Conservation (phyloP, 2,329 filamentous ascomycete species). For the Aspergillus eucalypticola region DNA sequence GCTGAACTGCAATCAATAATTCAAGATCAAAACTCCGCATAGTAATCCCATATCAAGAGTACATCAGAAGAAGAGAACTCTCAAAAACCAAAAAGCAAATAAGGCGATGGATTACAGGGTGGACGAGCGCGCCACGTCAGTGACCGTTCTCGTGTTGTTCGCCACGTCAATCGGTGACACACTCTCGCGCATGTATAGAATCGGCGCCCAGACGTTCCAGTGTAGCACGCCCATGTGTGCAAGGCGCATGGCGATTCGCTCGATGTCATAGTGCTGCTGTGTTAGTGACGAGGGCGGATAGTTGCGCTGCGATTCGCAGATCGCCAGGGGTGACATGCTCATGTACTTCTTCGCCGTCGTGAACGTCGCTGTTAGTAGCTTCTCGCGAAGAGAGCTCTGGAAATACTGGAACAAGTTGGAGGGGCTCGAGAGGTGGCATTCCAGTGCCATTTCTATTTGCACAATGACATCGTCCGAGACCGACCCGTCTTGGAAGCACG, state of each 20-base stretch:
- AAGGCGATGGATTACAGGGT: background rate
- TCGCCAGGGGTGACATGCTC: slow-evolving; percentile 44
- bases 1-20: slow-evolving; percentile 11
- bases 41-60: background rate
- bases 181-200: slow-evolving; percentile 61
- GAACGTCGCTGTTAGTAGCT: slow-evolving; percentile 35
- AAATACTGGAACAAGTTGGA: slow-evolving; percentile 37
- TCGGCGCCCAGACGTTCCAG: slow-evolving; percentile 82
- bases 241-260: slow-evolving; percentile 68
- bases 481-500: slow-evolving; percentile 30
- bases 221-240: slow-evolving; percentile 83
- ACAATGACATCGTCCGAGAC: slow-evolving; percentile 37
- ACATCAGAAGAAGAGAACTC: background rate
- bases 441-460: slow-evolving; percentile 36
- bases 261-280: slow-evolving; percentile 36
- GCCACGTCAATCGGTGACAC: slow-evolving; percentile 22
- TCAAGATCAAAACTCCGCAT: background rate
- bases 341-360: slow-evolving; percentile 39
- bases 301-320: slow-evolving; percentile 45
- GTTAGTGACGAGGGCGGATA: slow-evolving; percentile 22
- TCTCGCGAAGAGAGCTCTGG: slow-evolving; percentile 34
- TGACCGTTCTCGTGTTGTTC: slow-evolving; percentile 3
- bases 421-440: slow-evolving; percentile 37
- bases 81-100: background rate
- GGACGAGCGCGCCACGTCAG: slow-evolving; percentile 14